Base-by-base conservation (phyloP, 257 asterid species). In the Schizonepeta tenuifolia region DNA sequence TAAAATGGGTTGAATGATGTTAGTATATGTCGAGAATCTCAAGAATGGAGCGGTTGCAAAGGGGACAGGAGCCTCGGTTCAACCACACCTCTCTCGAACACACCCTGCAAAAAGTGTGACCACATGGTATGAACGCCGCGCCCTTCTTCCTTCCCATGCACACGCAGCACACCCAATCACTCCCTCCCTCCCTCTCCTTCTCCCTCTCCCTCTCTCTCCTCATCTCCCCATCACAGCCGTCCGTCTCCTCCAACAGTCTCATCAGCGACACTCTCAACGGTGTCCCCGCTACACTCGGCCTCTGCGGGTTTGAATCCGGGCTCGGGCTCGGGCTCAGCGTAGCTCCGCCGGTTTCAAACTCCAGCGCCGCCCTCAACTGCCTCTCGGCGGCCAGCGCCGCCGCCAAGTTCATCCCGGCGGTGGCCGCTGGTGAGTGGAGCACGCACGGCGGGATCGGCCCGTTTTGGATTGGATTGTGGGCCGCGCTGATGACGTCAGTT, bases 81-180 rank as follows among this genome's bases (percentile, higher is more conserved):
- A 87, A 43, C 96, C 98, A 83, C 79, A 91, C 1, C 81, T 94
- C 97, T 60, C 97, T 86, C n/a, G 96, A 85, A 77, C 98, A 94
- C 79, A 87, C 91, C 64, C 97, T 82, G 79, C 98, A 94, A 80
- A 87, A 94, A 38, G 97, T 89, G 83, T 94, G 98, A 7, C 98
- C 98, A 82, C 98, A 94, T 69, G 98, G 98, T 68, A 94, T 91
- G 80, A 94, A 89, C 3, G 98, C 97, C 43, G 97, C 98, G 0
- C 90, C 96, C 57, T 83, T 94, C 58, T 82, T 89, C 82, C 96
- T 88, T 77, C 88, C 93, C 97, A 94, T 86, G 89, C 97, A 94
- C 89, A 91, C 96, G 86, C 98, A 94, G 78, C 98, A 89, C 89
- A 84, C 53, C 10, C 76, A 65, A 83, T 89, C 97, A n/a, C 80